Percentiles rank a stretch among this genome's conserved stretches.
phyloP scores from a whole-genome alignment of 2,329 filamentous ascomycete species.

The Phialophora expanda region DNA sequence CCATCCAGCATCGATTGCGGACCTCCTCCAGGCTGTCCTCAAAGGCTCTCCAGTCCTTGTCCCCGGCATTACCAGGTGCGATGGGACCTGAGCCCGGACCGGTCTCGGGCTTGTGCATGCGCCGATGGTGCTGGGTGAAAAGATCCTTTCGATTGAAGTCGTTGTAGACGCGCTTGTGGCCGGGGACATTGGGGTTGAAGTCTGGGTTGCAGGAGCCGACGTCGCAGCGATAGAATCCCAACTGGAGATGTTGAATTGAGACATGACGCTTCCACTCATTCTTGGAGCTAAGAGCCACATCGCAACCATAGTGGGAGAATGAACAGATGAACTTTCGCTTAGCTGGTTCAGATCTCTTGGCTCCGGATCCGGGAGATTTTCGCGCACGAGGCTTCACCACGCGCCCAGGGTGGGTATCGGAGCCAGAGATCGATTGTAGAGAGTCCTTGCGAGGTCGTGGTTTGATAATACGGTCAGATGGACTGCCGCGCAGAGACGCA shows the following conservation, averaged over 20 bases:
- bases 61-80: conserved; percentile 33
- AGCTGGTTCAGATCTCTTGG: conserved; percentile 40
- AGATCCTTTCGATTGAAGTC: conserved; percentile 92
- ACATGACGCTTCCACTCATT: conserved; percentile 97
- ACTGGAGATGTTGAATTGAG: conserved; percentile 75
- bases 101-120: conserved; percentile 71
- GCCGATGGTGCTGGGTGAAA: conserved; percentile 83
- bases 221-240: conserved; percentile 77
- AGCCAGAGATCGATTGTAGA: conserved; percentile 37
- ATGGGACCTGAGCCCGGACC: conserved; percentile 34
- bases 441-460: conserved; percentile 39
- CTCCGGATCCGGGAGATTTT: conserved; percentile 40
- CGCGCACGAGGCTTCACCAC: conserved; percentile 40
- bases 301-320: conserved; percentile 78
- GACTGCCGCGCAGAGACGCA: conserved; percentile 36
- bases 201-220: conserved; percentile 60
- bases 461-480: conserved; percentile 38
- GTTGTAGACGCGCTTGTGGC: conserved; percentile 49
- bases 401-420: conserved; percentile 38
- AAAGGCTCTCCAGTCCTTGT: conserved; percentile 42
- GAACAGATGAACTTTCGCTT: conserved; percentile 71
- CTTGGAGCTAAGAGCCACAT: conserved; percentile 74
- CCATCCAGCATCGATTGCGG: conserved; percentile 63
- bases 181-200: conserved; percentile 38
- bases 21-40: conserved; percentile 63